Percentiles rank a stretch among this genome's conserved stretches.
Conservation (phyloP, 495 filamentous ascomycete genomes). For the Venustampulla echinocandica region DNA sequence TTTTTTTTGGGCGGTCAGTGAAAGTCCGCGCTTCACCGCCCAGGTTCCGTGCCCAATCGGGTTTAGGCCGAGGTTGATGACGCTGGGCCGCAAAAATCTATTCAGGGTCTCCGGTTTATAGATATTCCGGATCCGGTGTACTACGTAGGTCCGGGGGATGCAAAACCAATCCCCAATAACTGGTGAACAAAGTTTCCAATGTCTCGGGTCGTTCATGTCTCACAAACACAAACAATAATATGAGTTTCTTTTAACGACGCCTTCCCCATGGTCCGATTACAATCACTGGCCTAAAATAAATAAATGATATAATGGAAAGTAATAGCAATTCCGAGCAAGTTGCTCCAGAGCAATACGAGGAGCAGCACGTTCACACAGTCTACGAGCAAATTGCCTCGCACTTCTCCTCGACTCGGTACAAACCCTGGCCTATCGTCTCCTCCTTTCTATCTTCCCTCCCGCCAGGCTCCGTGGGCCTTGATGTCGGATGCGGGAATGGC, state of each 20-base stretch:
- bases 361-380: conserved; percentile 79
- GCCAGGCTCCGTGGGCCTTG: conserved; percentile 74
- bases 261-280: not conserved
- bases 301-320: conserved; percentile 2
- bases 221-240: conserved; percentile 4
- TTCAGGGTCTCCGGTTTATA: too few relatives aligned
- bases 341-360: conserved; percentile 52
- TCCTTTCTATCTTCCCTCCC: conserved; percentile 60
- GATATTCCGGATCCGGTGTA: not conserved
- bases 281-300: too few relatives aligned
- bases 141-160: not conserved
- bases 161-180: not conserved
- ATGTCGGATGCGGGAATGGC: conserved; percentile 93
- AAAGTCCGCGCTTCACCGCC: conserved; percentile 1
- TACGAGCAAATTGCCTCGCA: conserved; percentile 92
- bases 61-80: not conserved
- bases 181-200: too few relatives aligned
- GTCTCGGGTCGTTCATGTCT: conserved; percentile 13
- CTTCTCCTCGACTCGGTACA: conserved; percentile 92
- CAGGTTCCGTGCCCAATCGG: not conserved
- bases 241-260: conserved; percentile 20
- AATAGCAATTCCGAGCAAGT: not conserved
- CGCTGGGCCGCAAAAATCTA: too few relatives aligned
- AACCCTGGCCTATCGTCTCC: conserved; percentile 93
- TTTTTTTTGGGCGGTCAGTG: not conserved